Percentiles rank a stretch among this genome's conserved stretches.
Conservation (phyloP, 805 yeast species). For the Saccharomycopsis babjevae region DNA sequence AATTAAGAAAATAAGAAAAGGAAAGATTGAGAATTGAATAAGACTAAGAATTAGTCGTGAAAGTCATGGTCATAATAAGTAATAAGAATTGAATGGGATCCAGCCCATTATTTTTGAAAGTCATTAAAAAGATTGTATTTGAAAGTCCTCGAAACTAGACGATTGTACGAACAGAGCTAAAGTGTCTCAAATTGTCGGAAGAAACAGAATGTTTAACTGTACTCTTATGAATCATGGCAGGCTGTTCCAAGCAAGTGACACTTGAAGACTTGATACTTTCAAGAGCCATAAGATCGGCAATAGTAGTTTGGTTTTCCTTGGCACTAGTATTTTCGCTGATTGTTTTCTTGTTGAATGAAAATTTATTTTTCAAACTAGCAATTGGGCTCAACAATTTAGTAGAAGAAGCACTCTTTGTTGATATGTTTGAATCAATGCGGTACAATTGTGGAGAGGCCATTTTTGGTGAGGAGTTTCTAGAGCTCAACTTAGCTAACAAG, state of each 20-base stretch:
- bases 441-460: conserved; percentile 14
- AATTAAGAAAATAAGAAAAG: not conserved
- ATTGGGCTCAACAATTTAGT: conserved; percentile 14
- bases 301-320: not conserved
- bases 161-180: conserved; percentile 5
- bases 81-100: conserved; percentile 1
- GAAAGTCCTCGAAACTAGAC: not conserved
- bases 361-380: conserved; percentile 7
- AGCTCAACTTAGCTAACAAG: conserved; percentile 12
- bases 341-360: not conserved
- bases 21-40: not conserved
- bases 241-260: conserved; percentile 12
- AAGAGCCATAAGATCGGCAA: not conserved
- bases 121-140: not conserved
- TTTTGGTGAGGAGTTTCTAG: conserved; percentile 8
- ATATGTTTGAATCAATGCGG: conserved; percentile 12
- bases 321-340: not conserved
- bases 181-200: conserved; percentile 14
- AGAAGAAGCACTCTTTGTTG: conserved; percentile 6
- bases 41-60: not conserved
- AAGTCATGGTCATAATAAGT: not conserved
- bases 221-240: conserved; percentile 11
- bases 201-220: conserved; percentile 11
- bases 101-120: not conserved
- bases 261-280: not conserved